phyloP scores from a whole-genome alignment of 352 stramenopile genomes.

The Aphanomyces stellatus region DNA sequence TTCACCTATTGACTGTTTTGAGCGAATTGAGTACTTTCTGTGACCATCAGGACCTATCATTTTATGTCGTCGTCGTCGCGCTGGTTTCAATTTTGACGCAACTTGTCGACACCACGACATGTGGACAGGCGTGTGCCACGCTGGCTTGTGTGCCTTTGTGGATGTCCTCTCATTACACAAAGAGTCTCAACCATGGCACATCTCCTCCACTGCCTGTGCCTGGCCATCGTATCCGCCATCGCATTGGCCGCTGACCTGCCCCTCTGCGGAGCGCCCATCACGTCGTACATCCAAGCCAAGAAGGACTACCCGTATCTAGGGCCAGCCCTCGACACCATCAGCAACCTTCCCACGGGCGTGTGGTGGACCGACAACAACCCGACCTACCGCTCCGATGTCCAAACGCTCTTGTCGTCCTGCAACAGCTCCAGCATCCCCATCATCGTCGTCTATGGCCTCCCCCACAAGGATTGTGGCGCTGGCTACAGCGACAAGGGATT shows the following conservation, averaged over 20 bases:
- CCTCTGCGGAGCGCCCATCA: neutral
- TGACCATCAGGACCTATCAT: too few relatives aligned
- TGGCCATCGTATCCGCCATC: neutral
- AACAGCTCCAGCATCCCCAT: constrained; percentile 1
- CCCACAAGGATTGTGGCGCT: constrained; percentile 29
- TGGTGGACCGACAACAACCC: constrained; percentile 45
- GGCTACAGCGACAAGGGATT: constrained; percentile 22
- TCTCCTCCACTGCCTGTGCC: too few relatives aligned
- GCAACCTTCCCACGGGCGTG: constrained; percentile 28
- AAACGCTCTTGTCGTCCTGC: neutral
- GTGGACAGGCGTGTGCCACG: too few relatives aligned
- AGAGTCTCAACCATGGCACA: too few relatives aligned
- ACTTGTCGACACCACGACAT: too few relatives aligned
- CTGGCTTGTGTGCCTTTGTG: too few relatives aligned
- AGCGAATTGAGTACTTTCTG: too few relatives aligned
- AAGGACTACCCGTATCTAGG: constrained; percentile 29
- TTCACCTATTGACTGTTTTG: too few relatives aligned
- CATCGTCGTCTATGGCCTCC: constrained; percentile 28
- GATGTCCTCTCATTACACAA: too few relatives aligned
- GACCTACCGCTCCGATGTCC: constrained; percentile 25
- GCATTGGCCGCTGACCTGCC: neutral
- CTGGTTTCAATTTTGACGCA: too few relatives aligned
- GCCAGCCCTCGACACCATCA: constrained; percentile 26
- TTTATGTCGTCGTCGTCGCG: too few relatives aligned
- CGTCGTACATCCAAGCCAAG: constrained; percentile 24